These are phyloP conservation scores for Sporothrix pallida DNA, from an alignment of 2,329 filamentous ascomycete species.

Conservation along the genomic window DNA sequence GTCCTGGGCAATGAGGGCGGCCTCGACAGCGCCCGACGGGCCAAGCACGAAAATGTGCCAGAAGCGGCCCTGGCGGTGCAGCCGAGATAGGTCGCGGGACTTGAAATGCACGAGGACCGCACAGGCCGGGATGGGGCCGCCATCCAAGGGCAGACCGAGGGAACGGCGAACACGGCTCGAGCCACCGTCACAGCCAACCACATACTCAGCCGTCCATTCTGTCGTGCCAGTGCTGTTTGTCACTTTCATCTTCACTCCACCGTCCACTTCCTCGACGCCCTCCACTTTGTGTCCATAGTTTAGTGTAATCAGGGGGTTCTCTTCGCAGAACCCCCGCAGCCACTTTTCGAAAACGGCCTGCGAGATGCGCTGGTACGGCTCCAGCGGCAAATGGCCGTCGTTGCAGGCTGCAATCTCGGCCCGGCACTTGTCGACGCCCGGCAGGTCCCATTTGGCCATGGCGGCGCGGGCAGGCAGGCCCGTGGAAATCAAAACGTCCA, in stretches of 20 bases:
- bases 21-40: conserved; percentile 27
- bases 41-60: conserved; percentile 38
- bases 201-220: background rate
- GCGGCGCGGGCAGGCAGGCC: conserved; percentile 35
- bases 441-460: conserved; percentile 37
- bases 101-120: conserved; percentile 39
- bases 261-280: conserved; percentile 14
- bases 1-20: conserved; percentile 33
- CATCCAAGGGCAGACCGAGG: background rate
- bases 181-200: background rate
- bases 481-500: conserved; percentile 37
- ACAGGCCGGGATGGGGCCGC: background rate
- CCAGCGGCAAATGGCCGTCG: conserved; percentile 44
- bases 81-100: conserved; percentile 34
- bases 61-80: conserved; percentile 36
- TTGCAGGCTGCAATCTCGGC: conserved; percentile 41
- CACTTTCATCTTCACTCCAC: background rate
- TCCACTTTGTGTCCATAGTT: conserved; percentile 40
- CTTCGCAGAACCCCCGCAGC: conserved; percentile 41
- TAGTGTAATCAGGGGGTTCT: conserved; percentile 40
- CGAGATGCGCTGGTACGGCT: conserved; percentile 45
- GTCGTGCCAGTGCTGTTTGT: background rate
- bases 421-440: conserved; percentile 36
- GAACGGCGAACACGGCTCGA: background rate
- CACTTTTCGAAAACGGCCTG: conserved; percentile 46